Percentiles rank a stretch among this genome's conserved stretches.
Conservation (phyloP, 371 early-diverging fungal genomes). For the Actinomortierella ambigua region DNA sequence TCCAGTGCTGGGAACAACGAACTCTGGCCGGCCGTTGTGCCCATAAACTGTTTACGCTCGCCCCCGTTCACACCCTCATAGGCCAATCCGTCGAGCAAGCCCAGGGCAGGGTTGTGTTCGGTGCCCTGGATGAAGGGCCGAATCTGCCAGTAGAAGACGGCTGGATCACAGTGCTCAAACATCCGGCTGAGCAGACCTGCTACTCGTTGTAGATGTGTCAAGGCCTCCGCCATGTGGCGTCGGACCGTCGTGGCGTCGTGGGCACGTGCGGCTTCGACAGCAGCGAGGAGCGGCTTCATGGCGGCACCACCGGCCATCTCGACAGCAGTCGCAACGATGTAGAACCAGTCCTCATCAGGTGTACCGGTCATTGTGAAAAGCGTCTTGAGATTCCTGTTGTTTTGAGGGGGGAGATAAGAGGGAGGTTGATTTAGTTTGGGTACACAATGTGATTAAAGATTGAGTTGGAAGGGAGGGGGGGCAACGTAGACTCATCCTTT, state of each 20-base stretch:
- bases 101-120: slow-evolving; percentile 80
- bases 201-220: slow-evolving; percentile 24
- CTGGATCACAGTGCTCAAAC: slow-evolving; percentile 90
- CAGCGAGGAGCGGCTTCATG: slow-evolving; percentile 58
- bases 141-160: slow-evolving; percentile 91
- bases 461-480: neutral
- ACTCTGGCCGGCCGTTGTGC: slow-evolving; percentile 92
- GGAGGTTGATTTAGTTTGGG: no score
- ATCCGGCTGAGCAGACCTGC: slow-evolving; percentile 68
- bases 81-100: slow-evolving; percentile 78
- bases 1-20: slow-evolving; percentile 91
- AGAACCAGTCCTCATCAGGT: slow-evolving; percentile 93
- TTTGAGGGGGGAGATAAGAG: no score
- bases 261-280: slow-evolving; percentile 55
- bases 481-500: neutral
- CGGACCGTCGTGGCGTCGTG: slow-evolving; percentile 52
- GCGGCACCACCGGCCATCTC: slow-evolving; percentile 84
- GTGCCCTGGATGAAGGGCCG: slow-evolving; percentile 89
- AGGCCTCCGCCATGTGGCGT: slow-evolving; percentile 48
- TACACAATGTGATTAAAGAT: no score
- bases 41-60: slow-evolving; percentile 64
- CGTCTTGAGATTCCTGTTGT: slow-evolving; percentile 69
- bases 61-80: slow-evolving; percentile 81
- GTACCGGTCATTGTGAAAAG: slow-evolving; percentile 84
- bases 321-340: slow-evolving; percentile 81